Evolutionary conservation across 148 eudicot species (phyloP).

Genomic region (Diospyros lotus): DNA sequence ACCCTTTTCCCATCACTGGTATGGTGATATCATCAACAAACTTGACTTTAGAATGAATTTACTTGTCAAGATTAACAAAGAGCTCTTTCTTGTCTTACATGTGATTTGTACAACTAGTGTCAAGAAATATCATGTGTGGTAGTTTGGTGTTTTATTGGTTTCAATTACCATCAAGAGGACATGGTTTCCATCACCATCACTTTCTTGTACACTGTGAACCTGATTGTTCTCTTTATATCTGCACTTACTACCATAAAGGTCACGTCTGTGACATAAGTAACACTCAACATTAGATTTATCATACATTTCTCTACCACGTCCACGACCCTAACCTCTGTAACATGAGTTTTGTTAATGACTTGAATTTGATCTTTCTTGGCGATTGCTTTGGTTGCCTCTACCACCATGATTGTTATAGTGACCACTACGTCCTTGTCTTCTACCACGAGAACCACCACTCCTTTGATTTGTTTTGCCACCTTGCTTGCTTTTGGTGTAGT

Average conservation of each 20-base stretch:
- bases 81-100: background rate
- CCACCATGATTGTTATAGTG: too few relatives aligned
- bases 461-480: background rate
- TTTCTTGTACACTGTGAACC: background rate
- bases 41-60: background rate
- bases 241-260: slow-evolving; percentile 20
- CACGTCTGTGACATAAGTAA: slow-evolving; percentile 14
- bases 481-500: background rate
- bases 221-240: background rate
- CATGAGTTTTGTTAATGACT: background rate
- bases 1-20: slow-evolving; percentile 2
- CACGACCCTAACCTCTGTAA: background rate
- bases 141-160: background rate
- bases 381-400: too few relatives aligned
- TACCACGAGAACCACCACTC: background rate
- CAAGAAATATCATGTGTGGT: slow-evolving; percentile 4
- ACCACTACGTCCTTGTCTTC: background rate
- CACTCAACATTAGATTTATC: slow-evolving; percentile 19
- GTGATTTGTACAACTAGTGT: slow-evolving; percentile 6
- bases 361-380: too few relatives aligned
- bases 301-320: slow-evolving; percentile 11
- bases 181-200: background rate
- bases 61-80: background rate
- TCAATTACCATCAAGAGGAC: background rate
- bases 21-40: slow-evolving; percentile 8